phyloP scores from a whole-genome alignment of 129 eudicot genomes.

The Tagetes erecta region DNA sequence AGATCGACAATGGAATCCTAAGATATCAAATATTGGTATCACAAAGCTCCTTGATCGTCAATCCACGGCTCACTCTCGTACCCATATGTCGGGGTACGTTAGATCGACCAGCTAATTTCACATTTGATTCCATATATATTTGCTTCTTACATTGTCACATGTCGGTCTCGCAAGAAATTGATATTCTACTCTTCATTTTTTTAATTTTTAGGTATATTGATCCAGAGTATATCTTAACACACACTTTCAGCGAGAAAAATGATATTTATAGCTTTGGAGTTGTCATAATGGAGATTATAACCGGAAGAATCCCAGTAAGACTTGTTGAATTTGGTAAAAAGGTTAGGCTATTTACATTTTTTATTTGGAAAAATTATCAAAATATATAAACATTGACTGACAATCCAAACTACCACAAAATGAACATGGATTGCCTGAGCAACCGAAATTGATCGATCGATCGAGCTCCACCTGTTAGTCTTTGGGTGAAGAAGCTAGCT shows the following conservation, averaged over 20 bases:
- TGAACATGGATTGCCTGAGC: too few relatives aligned
- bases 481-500: neutral
- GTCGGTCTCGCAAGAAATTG: neutral
- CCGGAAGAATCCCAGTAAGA: constrained; percentile 39
- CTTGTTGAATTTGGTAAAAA: constrained; percentile 26
- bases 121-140: neutral
- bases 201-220: constrained; percentile 38
- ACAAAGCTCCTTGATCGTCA: constrained; percentile 34
- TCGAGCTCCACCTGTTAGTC: neutral
- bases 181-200: neutral
- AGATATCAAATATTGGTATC: constrained; percentile 43
- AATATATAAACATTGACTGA: too few relatives aligned
- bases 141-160: neutral
- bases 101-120: too few relatives aligned
- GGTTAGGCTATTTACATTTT: constrained; percentile 24
- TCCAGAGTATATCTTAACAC: constrained; percentile 43
- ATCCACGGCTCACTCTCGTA: constrained; percentile 1
- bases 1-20: constrained; percentile 67
- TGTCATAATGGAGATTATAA: constrained; percentile 54
- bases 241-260: constrained; percentile 31
- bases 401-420: too few relatives aligned
- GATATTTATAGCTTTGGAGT: constrained; percentile 62
- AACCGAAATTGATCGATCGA: too few relatives aligned
- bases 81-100: constrained; percentile 48
- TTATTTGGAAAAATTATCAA: neutral